Base-by-base conservation (phyloP, 805 yeast species). In the Yamadazyma akitaensis region DNA sequence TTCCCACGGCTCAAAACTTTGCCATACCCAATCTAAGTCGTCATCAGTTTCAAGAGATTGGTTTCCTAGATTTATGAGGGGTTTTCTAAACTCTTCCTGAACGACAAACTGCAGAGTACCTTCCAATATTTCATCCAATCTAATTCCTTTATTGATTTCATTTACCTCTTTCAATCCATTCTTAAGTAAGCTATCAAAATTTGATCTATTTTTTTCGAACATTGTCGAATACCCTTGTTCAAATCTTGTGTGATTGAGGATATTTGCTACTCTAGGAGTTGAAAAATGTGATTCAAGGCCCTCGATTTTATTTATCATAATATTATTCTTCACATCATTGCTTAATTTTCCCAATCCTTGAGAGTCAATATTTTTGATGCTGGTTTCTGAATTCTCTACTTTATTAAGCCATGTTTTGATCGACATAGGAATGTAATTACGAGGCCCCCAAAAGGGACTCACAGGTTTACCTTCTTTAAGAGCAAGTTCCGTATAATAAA, bases 401-500 rank as follows among this genome's bases (percentile, higher is more conserved):
- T 28, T 13, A 28, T 28, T 28, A 11, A 28, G 32, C 32, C 32
- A 28, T 4, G 32, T 13, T 11, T 28, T 28, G 32, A 67, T 53
- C 45, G 58, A 52, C 80, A 82, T 77, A 3, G 89, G 85, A 37
- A 64, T 68, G 46, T 67, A 72, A 59, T 73, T 76, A 34, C 75
- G 74, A 4, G 88, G 88, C 0, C 91, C 91, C 60, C 77, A 81
- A 90, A 90, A 85, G 63, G 72, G 68, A 38, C 75, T 74, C 2
- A 78, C 75, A 30, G 64, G 65, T 46, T 70, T 68, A 5, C 85
- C 82, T 39, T 68, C 69, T 39, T 69, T 65, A 25, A 65, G 65
- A 1, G 84, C 85, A 47, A 72, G 60, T 16, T 64, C 65, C 33
- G 88, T 75, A 30, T 80, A 84, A 14, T 59, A 56, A 39, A 62